A percentile compares a stretch with the other conserved stretches of the same genome.
phyloP scores from a whole-genome alignment of 2,329 filamentous ascomycete genomes.

The Sporothrix schenckii region DNA sequence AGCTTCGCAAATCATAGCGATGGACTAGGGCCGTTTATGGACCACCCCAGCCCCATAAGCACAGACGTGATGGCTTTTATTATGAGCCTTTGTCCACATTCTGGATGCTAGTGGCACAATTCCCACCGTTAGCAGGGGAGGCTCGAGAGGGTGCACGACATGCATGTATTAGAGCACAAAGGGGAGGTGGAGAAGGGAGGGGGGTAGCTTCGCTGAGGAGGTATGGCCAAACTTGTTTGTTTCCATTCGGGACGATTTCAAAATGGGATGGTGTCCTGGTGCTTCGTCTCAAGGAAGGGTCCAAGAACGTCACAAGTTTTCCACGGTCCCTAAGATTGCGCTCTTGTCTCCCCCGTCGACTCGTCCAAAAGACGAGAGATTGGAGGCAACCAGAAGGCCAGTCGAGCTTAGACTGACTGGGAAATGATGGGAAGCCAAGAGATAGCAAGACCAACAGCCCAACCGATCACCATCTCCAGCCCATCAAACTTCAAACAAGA shows the following conservation, averaged over 20 bases:
- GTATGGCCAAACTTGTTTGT: background rate
- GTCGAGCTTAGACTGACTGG: background rate
- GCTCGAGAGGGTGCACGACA: background rate
- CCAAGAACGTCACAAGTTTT: background rate
- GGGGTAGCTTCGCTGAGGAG: too few relatives aligned
- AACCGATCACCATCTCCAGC: background rate
- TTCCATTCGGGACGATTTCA: background rate
- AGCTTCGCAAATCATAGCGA: background rate
- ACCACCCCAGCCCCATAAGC: background rate
- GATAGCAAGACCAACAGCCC: background rate
- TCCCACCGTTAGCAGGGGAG: background rate
- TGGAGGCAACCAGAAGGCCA: background rate
- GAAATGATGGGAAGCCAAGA: background rate
- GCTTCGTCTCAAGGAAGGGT: background rate
- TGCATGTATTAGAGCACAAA: background rate
- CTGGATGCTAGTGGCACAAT: background rate
- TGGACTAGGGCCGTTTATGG: background rate
- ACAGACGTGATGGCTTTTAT: background rate
- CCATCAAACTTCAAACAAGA: too few relatives aligned
- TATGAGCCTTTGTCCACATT: constrained; percentile 3
- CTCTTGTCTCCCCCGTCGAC: background rate
- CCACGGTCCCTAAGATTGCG: background rate
- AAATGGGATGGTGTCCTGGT: background rate
- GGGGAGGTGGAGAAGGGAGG: background rate
- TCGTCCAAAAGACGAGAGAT: background rate